Conservation (phyloP, 805 yeast species). For the Yamadazyma takamatsuzukensis region DNA sequence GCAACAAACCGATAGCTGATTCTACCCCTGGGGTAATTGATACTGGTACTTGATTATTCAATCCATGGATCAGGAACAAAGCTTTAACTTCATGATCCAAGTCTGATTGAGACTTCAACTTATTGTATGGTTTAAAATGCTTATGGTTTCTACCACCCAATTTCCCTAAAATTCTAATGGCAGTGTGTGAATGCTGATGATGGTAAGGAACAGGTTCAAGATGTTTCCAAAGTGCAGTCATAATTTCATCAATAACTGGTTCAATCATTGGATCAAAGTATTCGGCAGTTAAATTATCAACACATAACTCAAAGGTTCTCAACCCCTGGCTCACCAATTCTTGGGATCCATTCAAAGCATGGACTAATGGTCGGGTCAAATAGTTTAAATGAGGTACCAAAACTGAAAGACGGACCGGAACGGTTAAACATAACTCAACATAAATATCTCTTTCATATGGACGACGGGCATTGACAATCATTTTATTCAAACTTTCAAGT, state of each 20-base stretch:
- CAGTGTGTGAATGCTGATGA: constrained; percentile 93
- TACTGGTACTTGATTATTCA: constrained; percentile 55
- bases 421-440: constrained; percentile 91
- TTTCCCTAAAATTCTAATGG: constrained; percentile 89
- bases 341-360: constrained; percentile 84
- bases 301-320: constrained; percentile 91
- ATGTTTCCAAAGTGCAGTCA: constrained; percentile 90
- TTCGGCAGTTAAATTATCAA: constrained; percentile 92
- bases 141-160: constrained; percentile 94
- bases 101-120: constrained; percentile 51
- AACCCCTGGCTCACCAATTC: constrained; percentile 93
- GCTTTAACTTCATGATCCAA: constrained; percentile 71
- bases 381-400: constrained; percentile 88
- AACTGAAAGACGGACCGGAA: constrained; percentile 91
- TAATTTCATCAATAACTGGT: constrained; percentile 91
- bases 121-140: constrained; percentile 72
- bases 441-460: constrained; percentile 92
- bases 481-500: constrained; percentile 77
- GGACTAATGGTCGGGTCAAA: constrained; percentile 86
- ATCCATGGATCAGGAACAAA: constrained; percentile 66
- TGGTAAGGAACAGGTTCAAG: constrained; percentile 89
- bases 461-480: constrained; percentile 77
- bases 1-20: constrained; percentile 72
- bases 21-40: constrained; percentile 80
- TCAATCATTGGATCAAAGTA: constrained; percentile 96